These are phyloP conservation scores for Candida alai DNA, from an alignment of 805 yeast genomes.

Conservation along the genomic window DNA sequence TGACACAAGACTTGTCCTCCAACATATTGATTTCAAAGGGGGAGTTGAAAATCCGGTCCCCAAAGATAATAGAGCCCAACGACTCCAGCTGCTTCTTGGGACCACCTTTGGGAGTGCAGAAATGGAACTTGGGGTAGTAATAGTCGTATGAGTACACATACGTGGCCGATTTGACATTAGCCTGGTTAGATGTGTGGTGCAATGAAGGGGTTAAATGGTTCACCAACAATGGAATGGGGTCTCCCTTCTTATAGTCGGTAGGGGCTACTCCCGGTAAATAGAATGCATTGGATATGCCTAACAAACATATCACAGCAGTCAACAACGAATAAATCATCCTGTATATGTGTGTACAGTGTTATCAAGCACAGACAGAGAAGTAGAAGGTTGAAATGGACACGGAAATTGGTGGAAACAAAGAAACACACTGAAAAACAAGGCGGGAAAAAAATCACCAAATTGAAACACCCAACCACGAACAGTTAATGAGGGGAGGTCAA, in stretches of 20 bases:
- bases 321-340: constrained; percentile 13
- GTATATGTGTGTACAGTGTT: constrained; percentile 1
- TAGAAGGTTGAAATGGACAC: too few relatives aligned
- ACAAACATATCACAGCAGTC: constrained; percentile 15
- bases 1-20: constrained; percentile 61
- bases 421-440: too few relatives aligned
- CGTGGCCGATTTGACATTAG: constrained; percentile 41
- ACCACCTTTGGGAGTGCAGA: constrained; percentile 73
- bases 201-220: constrained; percentile 86
- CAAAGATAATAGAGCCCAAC: constrained; percentile 88
- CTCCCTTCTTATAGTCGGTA: constrained; percentile 73
- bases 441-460: too few relatives aligned
- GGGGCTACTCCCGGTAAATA: constrained; percentile 97
- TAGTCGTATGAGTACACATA: constrained; percentile 75
- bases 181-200: constrained; percentile 26
- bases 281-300: constrained; percentile 47
- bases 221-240: constrained; percentile 72
- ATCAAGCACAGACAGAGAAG: too few relatives aligned
- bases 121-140: constrained; percentile 78
- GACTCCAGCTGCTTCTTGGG: constrained; percentile 77
- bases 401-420: too few relatives aligned
- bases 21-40: constrained; percentile 83
- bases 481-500: too few relatives aligned
- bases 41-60: constrained; percentile 92
- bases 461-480: too few relatives aligned